Percentiles rank a stretch among this genome's conserved stretches.
phyloP scores from a whole-genome alignment of 768 basidiomycete species.

The Termitomyces sp. region DNA sequence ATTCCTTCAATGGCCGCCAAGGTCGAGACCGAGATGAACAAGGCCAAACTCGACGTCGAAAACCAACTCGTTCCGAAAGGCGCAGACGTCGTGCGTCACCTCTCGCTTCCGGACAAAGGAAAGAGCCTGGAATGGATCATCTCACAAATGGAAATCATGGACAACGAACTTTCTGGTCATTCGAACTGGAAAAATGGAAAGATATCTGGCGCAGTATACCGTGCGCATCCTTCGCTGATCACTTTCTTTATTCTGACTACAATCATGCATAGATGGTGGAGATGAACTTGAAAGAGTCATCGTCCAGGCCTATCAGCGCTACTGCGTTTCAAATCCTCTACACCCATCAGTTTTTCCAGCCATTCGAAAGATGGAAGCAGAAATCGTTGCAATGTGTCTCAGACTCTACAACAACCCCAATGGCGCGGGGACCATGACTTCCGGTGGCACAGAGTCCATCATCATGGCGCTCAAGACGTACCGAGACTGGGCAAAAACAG shows the following conservation, averaged over 20 bases:
- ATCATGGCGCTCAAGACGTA: slow-evolving; percentile 94
- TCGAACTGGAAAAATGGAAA: slow-evolving; percentile 66
- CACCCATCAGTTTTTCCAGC: slow-evolving; percentile 94
- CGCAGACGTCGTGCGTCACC: slow-evolving; percentile 55
- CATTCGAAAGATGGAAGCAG: slow-evolving; percentile 95
- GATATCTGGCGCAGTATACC: slow-evolving; percentile 82
- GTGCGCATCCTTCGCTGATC: slow-evolving; percentile 33
- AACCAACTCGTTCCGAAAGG: slow-evolving; percentile 62
- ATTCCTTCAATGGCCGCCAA: slow-evolving; percentile 56
- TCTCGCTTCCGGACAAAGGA: slow-evolving; percentile 60
- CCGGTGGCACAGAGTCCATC: slow-evolving; percentile 94
- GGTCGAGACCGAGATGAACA: slow-evolving; percentile 57
- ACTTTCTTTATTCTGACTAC: background rate
- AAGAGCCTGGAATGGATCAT: slow-evolving; percentile 68
- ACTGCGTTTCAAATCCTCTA: slow-evolving; percentile 83
- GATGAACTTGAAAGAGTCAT: slow-evolving; percentile 76
- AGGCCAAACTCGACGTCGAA: slow-evolving; percentile 63
- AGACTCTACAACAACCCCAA: slow-evolving; percentile 78
- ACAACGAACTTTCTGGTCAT: slow-evolving; percentile 41
- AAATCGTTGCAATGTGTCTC: slow-evolving; percentile 85
- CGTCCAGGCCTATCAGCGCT: slow-evolving; percentile 73
- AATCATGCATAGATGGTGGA: slow-evolving; percentile 58
- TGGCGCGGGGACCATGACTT: slow-evolving; percentile 90
- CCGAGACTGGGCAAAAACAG: slow-evolving; percentile 82
- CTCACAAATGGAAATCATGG: slow-evolving; percentile 78